phyloP scores from a whole-genome alignment of 805 yeast species.

The Schizosaccharomyces cryophilus region DNA sequence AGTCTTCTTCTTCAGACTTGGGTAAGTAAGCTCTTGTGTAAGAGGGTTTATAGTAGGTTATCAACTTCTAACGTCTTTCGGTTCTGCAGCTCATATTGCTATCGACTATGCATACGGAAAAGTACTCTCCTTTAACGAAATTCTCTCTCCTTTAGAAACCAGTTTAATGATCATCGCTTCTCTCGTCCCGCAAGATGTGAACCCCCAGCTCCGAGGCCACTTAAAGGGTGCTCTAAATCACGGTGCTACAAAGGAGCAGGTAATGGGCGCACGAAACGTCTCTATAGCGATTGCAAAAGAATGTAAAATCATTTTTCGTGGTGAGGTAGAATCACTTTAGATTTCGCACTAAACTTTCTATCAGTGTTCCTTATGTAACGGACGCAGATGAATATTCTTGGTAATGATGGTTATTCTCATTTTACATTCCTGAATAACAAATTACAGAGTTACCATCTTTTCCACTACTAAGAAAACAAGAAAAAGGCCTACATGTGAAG shows the following conservation, averaged over 20 bases:
- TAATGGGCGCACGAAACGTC: constrained; percentile 33
- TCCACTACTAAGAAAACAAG: no score
- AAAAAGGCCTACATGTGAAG: no score
- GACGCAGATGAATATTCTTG: neutral
- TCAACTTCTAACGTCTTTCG: no score
- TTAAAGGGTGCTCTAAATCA: constrained; percentile 61
- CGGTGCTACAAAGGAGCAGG: constrained; percentile 43
- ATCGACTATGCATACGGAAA: constrained; percentile 56
- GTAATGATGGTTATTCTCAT: no score
- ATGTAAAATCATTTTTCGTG: constrained; percentile 28
- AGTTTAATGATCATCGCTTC: constrained; percentile 55
- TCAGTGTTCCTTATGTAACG: neutral
- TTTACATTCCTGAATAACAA: no score
- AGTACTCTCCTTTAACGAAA: constrained; percentile 39
- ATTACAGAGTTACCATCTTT: no score
- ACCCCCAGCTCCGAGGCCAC: constrained; percentile 81
- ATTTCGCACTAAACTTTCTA: neutral
- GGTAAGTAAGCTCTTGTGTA: neutral
- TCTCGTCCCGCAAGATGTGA: constrained; percentile 76
- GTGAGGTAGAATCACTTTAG: neutral
- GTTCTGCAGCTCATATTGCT: constrained; percentile 31
- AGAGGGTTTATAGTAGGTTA: no score
- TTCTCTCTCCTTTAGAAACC: constrained; percentile 43
- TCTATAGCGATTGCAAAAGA: constrained; percentile 43
- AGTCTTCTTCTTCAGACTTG: constrained; percentile 60